Conservation (phyloP, 31 red algal species). For the Odonthalia washingtoniensis region DNA sequence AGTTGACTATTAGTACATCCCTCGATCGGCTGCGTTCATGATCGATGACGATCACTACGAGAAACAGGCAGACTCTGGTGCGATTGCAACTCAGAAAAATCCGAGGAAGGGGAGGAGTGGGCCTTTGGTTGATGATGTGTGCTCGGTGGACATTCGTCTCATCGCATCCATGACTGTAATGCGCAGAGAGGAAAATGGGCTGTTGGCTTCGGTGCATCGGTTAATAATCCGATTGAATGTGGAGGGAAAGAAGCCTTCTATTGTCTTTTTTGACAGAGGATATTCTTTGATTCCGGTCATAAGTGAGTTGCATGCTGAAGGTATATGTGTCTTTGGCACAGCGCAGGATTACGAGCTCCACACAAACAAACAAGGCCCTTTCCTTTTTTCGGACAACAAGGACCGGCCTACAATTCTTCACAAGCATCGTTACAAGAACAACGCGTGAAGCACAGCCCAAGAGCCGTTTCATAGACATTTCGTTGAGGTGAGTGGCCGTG, state of each 20-base stretch:
- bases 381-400: not conserved
- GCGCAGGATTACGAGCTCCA: too few relatives aligned
- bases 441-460: not conserved
- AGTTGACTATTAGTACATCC: too few relatives aligned
- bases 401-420: not conserved
- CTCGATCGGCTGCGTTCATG: too few relatives aligned
- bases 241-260: not conserved
- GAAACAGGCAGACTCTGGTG: not conserved
- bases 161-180: not conserved
- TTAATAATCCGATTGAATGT: not conserved
- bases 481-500: not conserved
- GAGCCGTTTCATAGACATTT: not conserved
- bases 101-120: not conserved
- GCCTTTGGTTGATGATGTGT: not conserved
- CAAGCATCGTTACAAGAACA: not conserved
- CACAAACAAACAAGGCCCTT: not conserved
- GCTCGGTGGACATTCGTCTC: not conserved
- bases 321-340: not conserved
- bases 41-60: too few relatives aligned
- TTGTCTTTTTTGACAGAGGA: not conserved
- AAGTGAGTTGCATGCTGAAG: not conserved
- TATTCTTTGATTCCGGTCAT: not conserved
- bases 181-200: not conserved
- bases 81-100: not conserved
- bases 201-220: not conserved